Evolutionary conservation across 495 filamentous ascomycete genomes (phyloP).

Genomic region (Penicillium paxilli): DNA sequence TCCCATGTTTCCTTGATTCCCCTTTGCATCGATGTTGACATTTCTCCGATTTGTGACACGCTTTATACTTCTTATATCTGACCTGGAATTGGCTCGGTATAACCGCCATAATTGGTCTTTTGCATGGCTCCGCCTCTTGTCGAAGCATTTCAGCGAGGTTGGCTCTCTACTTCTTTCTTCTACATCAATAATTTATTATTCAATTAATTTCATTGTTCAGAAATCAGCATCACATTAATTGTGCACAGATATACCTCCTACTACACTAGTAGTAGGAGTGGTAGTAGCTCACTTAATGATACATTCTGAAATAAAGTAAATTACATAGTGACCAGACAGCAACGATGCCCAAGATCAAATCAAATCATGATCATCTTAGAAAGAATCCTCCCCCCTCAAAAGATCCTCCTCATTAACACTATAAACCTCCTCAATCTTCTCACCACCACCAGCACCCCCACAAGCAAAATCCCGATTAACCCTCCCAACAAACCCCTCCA

Average conservation of each 20-base stretch:
- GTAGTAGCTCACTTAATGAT: neutral
- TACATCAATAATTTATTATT: neutral
- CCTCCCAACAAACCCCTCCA: conserved; percentile 38
- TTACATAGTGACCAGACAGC: too few species aligned
- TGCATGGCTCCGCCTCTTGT: conserved; percentile 21
- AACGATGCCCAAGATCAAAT: too few species aligned
- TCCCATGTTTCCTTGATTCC: conserved; percentile 47
- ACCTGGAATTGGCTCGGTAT: neutral
- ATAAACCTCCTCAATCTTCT: conserved; percentile 46
- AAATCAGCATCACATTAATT: too few species aligned
- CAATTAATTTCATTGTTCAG: too few species aligned
- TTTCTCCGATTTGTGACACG: conserved; percentile 1
- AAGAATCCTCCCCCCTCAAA: neutral
- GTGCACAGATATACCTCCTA: neutral
- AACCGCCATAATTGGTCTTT: conserved; percentile 7
- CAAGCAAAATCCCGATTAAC: conserved; percentile 44
- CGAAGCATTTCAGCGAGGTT: conserved; percentile 31
- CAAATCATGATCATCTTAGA: too few species aligned
- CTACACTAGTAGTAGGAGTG: neutral
- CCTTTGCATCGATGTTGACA: conserved; percentile 24
- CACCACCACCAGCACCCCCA: conserved; percentile 23
- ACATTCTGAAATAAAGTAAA: neutral
- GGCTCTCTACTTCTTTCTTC: conserved; percentile 11
- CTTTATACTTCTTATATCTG: conserved; percentile 7
- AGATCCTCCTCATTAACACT: conserved; percentile 37